Percentiles rank a stretch among this genome's conserved stretches.
phyloP scores from a whole-genome alignment of 352 stramenopile species.

The Paralagenidium karlingii region DNA sequence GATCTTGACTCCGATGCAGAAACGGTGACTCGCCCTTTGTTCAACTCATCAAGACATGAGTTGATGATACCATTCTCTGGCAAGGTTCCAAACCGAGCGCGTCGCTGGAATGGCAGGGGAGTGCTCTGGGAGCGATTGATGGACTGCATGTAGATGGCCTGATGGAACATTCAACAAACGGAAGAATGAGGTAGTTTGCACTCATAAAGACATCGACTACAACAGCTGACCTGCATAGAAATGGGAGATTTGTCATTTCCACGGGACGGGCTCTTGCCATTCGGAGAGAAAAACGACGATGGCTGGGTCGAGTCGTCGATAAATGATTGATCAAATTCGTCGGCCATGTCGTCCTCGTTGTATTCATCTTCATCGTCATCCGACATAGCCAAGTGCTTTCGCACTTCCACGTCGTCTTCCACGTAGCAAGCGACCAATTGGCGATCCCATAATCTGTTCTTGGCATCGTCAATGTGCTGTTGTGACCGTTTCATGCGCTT shows the following conservation, averaged over 20 bases:
- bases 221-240: no score
- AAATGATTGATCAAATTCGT: constrained; percentile 50
- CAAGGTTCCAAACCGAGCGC: constrained; percentile 19
- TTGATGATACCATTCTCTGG: constrained; percentile 46
- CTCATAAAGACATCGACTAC: no score
- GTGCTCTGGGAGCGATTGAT: constrained; percentile 38
- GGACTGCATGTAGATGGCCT: constrained; percentile 59
- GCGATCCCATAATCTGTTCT: constrained; percentile 6
- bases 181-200: no score
- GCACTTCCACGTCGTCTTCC: constrained; percentile 48
- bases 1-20: no score
- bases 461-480: constrained; percentile 11
- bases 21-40: neutral
- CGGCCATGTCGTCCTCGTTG: constrained; percentile 11
- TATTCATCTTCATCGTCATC: constrained; percentile 55
- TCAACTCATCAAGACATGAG: constrained; percentile 40
- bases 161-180: no score
- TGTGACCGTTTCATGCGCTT: constrained; percentile 50
- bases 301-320: constrained; percentile 73
- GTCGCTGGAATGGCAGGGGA: constrained; percentile 15
- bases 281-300: neutral
- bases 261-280: neutral
- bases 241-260: no score
- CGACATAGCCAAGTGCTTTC: constrained; percentile 22
- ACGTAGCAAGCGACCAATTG: constrained; percentile 36